Evolutionary conservation across 2,329 filamentous ascomycete genomes (phyloP), one percentile per base, ranked within the genome.

Genomic region (Verticillium nonalfalfae): DNA sequence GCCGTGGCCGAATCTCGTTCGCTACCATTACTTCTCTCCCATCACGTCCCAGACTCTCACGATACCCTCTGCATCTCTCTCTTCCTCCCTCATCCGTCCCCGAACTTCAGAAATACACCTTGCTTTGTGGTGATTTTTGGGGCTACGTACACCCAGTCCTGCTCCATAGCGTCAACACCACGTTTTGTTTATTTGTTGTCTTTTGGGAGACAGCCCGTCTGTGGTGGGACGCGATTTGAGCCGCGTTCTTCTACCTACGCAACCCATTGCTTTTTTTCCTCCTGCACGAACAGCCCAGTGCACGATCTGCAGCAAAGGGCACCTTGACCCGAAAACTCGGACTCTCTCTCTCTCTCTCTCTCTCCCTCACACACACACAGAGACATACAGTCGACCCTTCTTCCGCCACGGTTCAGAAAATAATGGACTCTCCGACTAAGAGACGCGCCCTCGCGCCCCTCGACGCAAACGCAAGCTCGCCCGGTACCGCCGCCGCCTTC

Each of bases 391-490:
- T n/a, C 39, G 14, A 45, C 39, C 5, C 4, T 31, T 38, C 14
- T 4, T 36, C 33, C 7, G 9, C 6, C 38, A 7, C 57, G 38
- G 9, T 34, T n/a, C 15, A 50, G n/a, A 31, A 33, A 38, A 63
- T 11, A 38, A 65, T 65, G 64, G 59, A 65, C 60, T 76, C 76
- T 56, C 79, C 79, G 11, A 64, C 69, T 40, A 81, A 80, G 69
- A 73, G 78, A 77, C 80, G 80, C 77, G 79, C 77, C 64, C 77
- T 82, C 50, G 79, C 75, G 59, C 70, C 77, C 26, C 72, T 80
- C 58, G 74, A 81, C 71, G 75, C 76, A 60, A 82, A 82, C 73
- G 75, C 75, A 69, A 70, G 70, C 66, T 65, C 63, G 21, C 67
- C 69, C 31, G 64, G 68, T 18, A 70, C 72, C n/a, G 45, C 45